Evolutionary conservation across 108 stramenopile species (phyloP).

Genomic region (Cyclostephanos tholiformis): DNA sequence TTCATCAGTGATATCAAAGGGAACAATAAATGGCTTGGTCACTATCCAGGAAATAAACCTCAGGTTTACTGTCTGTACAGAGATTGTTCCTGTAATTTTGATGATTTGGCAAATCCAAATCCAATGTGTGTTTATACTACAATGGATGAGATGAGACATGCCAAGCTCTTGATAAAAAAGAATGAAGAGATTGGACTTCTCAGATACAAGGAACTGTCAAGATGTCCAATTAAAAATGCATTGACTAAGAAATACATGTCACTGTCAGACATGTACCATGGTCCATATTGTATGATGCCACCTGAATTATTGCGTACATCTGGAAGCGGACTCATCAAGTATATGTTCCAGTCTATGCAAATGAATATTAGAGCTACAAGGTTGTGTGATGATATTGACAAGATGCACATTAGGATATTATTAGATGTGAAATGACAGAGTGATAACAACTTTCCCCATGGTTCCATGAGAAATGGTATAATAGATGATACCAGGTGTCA

Average conservation of each 20-base stretch:
- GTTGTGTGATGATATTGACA: background rate
- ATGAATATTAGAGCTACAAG: background rate
- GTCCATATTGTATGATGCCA: background rate
- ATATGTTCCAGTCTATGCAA: background rate
- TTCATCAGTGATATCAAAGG: background rate
- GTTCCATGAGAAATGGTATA: slow-evolving; percentile 5
- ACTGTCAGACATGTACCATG: slow-evolving; percentile 1
- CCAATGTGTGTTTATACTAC: background rate
- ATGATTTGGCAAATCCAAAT: background rate
- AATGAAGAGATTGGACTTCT: background rate
- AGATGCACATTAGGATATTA: background rate
- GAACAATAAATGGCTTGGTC: slow-evolving; percentile 15
- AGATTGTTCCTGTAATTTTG: background rate
- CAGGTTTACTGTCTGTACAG: background rate
- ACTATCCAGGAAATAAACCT: background rate
- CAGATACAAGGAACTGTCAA: background rate
- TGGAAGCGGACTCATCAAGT: background rate
- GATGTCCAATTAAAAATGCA: background rate
- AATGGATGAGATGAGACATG: background rate
- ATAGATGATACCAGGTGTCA: slow-evolving; percentile 6
- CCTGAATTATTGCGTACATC: slow-evolving; percentile 4
- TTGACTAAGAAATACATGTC: background rate
- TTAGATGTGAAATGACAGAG: background rate
- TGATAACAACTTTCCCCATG: slow-evolving; percentile 3
- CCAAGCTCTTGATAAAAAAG: background rate